Evolutionary conservation across 1,139 yeast species (phyloP), one percentile per base, ranked within the genome.

Genomic region (Taphrina pruni): DNA sequence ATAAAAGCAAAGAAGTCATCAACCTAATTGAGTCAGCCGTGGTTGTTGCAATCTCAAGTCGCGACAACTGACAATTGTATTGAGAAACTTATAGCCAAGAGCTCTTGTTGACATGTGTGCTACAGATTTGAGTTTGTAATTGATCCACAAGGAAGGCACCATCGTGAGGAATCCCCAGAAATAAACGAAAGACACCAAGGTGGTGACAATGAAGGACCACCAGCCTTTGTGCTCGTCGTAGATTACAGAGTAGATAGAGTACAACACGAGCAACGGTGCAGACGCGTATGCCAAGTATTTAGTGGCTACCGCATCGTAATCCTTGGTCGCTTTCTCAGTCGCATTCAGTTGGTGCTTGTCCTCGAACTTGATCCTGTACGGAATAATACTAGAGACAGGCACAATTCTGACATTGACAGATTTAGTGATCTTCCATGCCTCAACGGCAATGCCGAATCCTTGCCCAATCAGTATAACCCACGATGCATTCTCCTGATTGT

Each of bases 1-100:
- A 80, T 81, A 74, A 79, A 80, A 2, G 82, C 82, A 74, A 80
- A 80, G 71, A 80, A 70, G 67, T 80, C 82, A 71, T 80, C 82
- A 67, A 80, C 58, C 58, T 54, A 35, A 14, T 8, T 26, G 35
- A 21, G n/a, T 21, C 11, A 46, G 32, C 26, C 11, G 11, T 11
- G 39, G 17, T 8, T 12, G 3, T 21, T 26, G 12, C 11, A 20
- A n/a, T 14, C 4, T 26, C 32, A 9, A 6, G 56, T 12, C n/a
- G 38, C 21, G n/a, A 26, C 8, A 35, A 12, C 41, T 36, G 9
- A 54, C 80, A 68, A 80, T 79, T 5, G 82, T 80, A 71, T 80
- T 80, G 55, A 80, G 77, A 62, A 80, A 79, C 72, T 80, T 80
- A 75, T 79, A 80, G 2, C 78, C 76, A 81, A 80, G 78, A 6